Base-by-base conservation (phyloP, 495 filamentous ascomycete genomes). In the Hypoxylon trugodes region DNA sequence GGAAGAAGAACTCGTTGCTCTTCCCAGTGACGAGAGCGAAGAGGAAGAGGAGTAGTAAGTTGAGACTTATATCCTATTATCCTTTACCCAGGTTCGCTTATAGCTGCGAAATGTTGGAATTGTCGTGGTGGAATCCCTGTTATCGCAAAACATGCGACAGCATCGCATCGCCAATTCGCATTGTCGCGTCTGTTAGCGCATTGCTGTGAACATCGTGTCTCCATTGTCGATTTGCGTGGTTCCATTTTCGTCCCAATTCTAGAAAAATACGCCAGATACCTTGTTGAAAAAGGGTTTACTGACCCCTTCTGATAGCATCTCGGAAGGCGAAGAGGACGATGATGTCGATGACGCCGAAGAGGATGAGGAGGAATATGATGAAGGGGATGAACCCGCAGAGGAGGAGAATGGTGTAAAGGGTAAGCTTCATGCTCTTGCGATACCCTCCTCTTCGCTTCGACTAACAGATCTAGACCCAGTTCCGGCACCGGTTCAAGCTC, bases 31-130 rank as follows among this genome's bases (percentile, higher is more conserved):
- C 47, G 77, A 77, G 48, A 79, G 69, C 43, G 77, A 77, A 25
- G 80, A 82, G 64, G 80, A 82, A 68, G 80, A 82, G 50, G 80
- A 82, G 62, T 80, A 82, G 80, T 82, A 77, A 77, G 80, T 75
- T 57, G 8, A 24, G 18, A 38, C 51, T 61, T 42, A 12, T 8
- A 49, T 50, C 37, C 69, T 46, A 32, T 46, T 13, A 21, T 43
- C 16, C 9, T 18, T 41, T 30, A 16, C 40, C 37, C 19, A 53
- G 56, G 32, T 24, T 35, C 33, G 35, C 16, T 38, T 15, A 18
- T 52, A 52, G 42, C 22, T 36, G 24, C 22, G 12, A 30, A 36
- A 37, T 36, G 10, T 13, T 25, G 25, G 25, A 19, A 42, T 40
- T 45, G 21, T 54, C 26, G 46, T 42, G 32, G 25, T 32, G 19